Percentiles rank a stretch among this genome's conserved stretches.
phyloP scores from a whole-genome alignment of 495 filamentous ascomycete genomes.

The Hypoxylon fuscum region DNA sequence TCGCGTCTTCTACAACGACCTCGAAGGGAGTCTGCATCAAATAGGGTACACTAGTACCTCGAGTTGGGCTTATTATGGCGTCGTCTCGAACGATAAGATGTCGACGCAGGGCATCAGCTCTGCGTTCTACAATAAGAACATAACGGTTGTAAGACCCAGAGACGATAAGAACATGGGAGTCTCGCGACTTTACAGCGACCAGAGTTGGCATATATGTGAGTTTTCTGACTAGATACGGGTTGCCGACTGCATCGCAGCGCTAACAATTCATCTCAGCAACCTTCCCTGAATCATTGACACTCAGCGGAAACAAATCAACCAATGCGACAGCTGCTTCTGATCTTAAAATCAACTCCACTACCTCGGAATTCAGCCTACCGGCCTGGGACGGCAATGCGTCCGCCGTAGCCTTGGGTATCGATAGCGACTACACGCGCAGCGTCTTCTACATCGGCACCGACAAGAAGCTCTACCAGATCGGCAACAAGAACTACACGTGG shows the following conservation, averaged over 20 bases:
- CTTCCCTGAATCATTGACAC: conserved; percentile 34
- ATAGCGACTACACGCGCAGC: conserved; percentile 34
- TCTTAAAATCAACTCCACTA: conserved; percentile 14
- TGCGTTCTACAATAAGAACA: conserved; percentile 36
- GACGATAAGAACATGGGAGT: conserved; percentile 39
- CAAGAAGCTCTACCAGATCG: conserved; percentile 30
- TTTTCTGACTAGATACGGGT: too few species aligned
- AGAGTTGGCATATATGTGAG: conserved; percentile 41
- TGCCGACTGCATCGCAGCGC: background rate
- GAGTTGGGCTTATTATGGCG: conserved; percentile 36
- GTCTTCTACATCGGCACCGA: conserved; percentile 45
- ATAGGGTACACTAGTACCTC: conserved; percentile 33
- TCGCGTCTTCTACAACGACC: conserved; percentile 43
- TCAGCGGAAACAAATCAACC: conserved; percentile 23
- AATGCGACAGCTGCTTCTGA: conserved; percentile 32
- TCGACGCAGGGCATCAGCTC: conserved; percentile 35
- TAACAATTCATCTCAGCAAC: conserved; percentile 28
- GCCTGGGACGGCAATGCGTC: conserved; percentile 37
- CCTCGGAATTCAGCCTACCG: conserved; percentile 19
- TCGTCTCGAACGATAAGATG: conserved; percentile 34
- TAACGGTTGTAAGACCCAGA: conserved; percentile 36
- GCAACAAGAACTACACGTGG: conserved; percentile 28
- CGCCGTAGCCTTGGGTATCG: conserved; percentile 34
- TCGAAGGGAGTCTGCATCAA: conserved; percentile 30
- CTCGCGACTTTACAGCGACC: conserved; percentile 29